Base-by-base conservation (phyloP, 257 asterid species). In the Scutellaria minor region DNA sequence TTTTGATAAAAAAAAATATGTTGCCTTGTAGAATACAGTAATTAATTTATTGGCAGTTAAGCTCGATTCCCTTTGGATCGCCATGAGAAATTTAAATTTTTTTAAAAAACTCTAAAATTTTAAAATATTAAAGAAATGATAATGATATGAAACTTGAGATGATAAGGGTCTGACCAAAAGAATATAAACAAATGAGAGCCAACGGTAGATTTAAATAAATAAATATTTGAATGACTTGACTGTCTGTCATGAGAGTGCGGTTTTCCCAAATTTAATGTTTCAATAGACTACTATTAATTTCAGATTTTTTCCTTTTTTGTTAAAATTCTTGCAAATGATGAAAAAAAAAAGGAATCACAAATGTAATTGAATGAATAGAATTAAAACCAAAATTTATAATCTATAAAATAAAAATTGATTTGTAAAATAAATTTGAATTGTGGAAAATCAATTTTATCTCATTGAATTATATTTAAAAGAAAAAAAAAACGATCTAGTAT, bases 121-220 rank as follows among this genome's bases (percentile, higher is more conserved):
- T 35, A 31, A 65, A 18, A 24, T 24, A 24, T 24, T 15, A 42
- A 39, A 9, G 10, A 37, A 24, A 65, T 27, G 14, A 64, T n/a
- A 64, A 42, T 6, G 48, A 12, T 13, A 40, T 13, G 18, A 13
- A 68, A 51, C 39, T 47, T 56, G 41, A 48, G 22, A 48, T 40
- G 62, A 64, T 50, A 20, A 31, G 48, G 40, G 51, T 61, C 60
- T 61, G 75, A 61, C 54, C 46, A 14, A 45, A 35, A 61, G 42
- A 39, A 61, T 51, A 61, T 75, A 68, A 67, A 60, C 10, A 40
- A 60, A 50, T 68, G 39, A 41, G 45, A 52, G 52, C 60, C 71
- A 75, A 75, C 75, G 71, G 80, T 68, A 68, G 54, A 56, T 54
- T 73, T 13, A 6, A 18, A 48, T 60, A 61, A 71, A 72, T 6